Evolutionary conservation across 257 asterid species (phyloP).

Genomic region (Solanum arcanum): DNA sequence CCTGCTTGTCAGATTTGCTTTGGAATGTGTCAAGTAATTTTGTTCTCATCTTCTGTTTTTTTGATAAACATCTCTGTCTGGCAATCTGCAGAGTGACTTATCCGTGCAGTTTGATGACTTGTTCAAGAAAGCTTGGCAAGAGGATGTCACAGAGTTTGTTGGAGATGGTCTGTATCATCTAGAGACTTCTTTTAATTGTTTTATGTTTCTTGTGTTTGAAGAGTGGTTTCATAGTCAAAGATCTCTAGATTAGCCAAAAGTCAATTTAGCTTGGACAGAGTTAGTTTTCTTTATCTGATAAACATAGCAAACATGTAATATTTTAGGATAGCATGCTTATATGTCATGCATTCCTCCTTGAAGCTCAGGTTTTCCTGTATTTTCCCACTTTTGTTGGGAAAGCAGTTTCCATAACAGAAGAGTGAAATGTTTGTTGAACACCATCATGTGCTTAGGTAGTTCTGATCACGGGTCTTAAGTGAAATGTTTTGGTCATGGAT

Average conservation of each 20-base stretch:
- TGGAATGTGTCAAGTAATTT: background rate
- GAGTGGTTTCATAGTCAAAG: background rate
- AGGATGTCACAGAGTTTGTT: slow-evolving; percentile 33
- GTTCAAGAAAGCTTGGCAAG: slow-evolving; percentile 95
- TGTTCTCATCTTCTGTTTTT: slow-evolving; percentile 11
- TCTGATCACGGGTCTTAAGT: background rate
- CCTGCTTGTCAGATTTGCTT: background rate
- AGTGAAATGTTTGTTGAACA: background rate
- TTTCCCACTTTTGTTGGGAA: background rate
- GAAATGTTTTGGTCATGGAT: background rate
- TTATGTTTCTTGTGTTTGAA: background rate
- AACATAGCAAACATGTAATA: background rate
- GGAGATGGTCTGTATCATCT: slow-evolving; percentile 56
- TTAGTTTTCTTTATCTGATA: background rate
- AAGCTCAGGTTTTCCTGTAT: background rate
- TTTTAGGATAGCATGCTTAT: background rate
- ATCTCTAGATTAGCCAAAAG: background rate
- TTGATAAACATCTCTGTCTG: slow-evolving; percentile 8
- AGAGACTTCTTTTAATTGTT: background rate
- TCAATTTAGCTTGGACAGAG: background rate
- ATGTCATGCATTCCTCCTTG: background rate
- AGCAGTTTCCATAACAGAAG: background rate
- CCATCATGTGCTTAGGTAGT: background rate
- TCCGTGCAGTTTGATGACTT: slow-evolving; percentile 93
- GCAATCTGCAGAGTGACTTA: slow-evolving; percentile 59